A percentile compares a stretch with the other conserved stretches of the same genome.
These are phyloP conservation scores for Epichloe sibirici DNA, from an alignment of 2,329 filamentous ascomycete species.

Conservation along the genomic window DNA sequence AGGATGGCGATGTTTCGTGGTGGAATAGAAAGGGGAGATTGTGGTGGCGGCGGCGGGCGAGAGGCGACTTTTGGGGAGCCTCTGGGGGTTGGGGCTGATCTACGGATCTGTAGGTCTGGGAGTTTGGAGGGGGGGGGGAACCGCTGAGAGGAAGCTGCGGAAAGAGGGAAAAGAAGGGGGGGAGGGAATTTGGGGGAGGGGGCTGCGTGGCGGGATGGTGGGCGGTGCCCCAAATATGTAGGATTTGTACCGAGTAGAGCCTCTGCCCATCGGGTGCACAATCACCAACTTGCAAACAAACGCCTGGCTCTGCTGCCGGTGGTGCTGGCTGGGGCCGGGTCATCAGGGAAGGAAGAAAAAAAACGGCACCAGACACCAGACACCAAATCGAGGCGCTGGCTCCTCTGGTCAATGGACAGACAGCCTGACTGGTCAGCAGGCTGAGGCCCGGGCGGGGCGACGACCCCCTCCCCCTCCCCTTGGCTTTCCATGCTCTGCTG, in stretches of 20 bases:
- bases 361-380: neutral
- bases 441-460: too few species aligned
- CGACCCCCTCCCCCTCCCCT: too few species aligned
- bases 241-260: slow-evolving; percentile 10
- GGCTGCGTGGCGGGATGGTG: slow-evolving; percentile 16
- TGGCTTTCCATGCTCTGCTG: too few species aligned
- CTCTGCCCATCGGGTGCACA: slow-evolving; percentile 14
- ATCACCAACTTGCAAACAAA: slow-evolving; percentile 14
- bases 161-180: slow-evolving; percentile 6
- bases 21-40: neutral
- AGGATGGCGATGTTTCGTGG: slow-evolving; percentile 7
- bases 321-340: neutral
- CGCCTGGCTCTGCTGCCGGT: neutral
- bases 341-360: neutral
- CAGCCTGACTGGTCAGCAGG: too few species aligned
- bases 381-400: too few species aligned
- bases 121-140: too few species aligned
- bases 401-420: too few species aligned
- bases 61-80: slow-evolving; percentile 6
- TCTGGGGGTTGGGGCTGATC: neutral
- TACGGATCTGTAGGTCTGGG: neutral
- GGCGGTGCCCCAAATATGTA: slow-evolving; percentile 26
- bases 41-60: neutral
- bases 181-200: slow-evolving; percentile 15
- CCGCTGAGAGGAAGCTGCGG: slow-evolving; percentile 1